Conservation (phyloP, 345 rosid genomes). For the Corchorus capsularis region DNA sequence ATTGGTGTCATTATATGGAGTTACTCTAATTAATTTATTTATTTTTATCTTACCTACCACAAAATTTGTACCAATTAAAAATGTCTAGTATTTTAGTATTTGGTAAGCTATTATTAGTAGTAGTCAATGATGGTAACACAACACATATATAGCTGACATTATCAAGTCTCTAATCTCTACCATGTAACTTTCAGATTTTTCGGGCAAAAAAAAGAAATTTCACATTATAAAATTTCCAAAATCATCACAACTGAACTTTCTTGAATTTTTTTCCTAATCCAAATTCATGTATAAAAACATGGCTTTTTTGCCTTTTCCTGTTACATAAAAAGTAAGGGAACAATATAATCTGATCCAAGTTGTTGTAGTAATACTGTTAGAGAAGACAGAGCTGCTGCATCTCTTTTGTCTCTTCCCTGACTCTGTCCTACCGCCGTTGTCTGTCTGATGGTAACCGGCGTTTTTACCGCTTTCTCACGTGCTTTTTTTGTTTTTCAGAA, state of each 20-base stretch:
- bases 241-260: no score
- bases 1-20: no score
- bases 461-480: neutral
- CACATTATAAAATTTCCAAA: no score
- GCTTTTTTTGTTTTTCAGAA: no score
- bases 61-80: neutral
- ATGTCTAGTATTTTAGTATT: no score
- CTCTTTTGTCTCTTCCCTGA: conserved; percentile 11
- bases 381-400: neutral
- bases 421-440: neutral
- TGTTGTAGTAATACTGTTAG: no score
- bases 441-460: neutral
- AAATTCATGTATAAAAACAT: neutral
- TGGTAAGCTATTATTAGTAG: neutral
- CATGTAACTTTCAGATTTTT: neutral
- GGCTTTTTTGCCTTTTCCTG: neutral
- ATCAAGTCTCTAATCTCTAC: neutral
- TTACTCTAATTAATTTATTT: neutral
- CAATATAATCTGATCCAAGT: neutral
- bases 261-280: no score
- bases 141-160: neutral
- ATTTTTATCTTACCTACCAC: neutral
- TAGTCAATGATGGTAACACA: neutral
- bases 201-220: no score
- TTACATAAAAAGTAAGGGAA: neutral